Conservation (phyloP, 2,329 filamentous ascomycete genomes). For the Polychaeton citri region DNA sequence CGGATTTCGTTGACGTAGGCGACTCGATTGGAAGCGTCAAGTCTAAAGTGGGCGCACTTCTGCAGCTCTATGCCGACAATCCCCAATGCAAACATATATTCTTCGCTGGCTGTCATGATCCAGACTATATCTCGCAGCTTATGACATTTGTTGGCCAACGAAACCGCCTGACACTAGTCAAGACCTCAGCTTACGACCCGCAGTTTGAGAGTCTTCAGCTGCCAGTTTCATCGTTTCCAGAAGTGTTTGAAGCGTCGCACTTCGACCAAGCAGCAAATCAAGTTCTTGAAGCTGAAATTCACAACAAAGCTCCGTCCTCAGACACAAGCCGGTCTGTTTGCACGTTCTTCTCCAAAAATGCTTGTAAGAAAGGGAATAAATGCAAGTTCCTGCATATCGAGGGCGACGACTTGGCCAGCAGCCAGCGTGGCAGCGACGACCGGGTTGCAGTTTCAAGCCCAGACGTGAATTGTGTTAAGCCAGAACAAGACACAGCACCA, state of each 20-base stretch:
- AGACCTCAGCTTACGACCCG: conserved; percentile 36
- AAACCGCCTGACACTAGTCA: conserved; percentile 41
- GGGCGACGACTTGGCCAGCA: no score
- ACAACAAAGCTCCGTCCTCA: background rate
- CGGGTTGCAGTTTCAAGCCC: conserved; percentile 7
- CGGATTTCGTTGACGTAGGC: conserved; percentile 50
- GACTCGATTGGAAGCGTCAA: conserved; percentile 47
- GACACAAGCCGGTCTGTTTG: conserved; percentile 6
- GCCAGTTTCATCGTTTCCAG: conserved; percentile 37
- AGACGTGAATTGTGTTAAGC: conserved; percentile 3
- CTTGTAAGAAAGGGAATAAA: conserved; percentile 17
- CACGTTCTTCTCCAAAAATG: conserved; percentile 14
- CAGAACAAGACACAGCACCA: no score
- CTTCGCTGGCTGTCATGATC: conserved; percentile 50
- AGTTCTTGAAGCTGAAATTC: background rate
- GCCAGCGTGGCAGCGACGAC: conserved; percentile 4
- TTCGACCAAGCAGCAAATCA: conserved; percentile 13
- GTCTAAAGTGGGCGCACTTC: conserved; percentile 43
- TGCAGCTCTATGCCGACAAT: conserved; percentile 42
- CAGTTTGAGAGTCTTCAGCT: conserved; percentile 42
- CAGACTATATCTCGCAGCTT: conserved; percentile 44
- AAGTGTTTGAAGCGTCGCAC: conserved; percentile 37
- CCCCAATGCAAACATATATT: conserved; percentile 51
- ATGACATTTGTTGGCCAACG: conserved; percentile 37
- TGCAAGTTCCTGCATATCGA: conserved; percentile 16